Base-by-base conservation (phyloP, 129 eudicot species). In the Deinandra increscens region DNA sequence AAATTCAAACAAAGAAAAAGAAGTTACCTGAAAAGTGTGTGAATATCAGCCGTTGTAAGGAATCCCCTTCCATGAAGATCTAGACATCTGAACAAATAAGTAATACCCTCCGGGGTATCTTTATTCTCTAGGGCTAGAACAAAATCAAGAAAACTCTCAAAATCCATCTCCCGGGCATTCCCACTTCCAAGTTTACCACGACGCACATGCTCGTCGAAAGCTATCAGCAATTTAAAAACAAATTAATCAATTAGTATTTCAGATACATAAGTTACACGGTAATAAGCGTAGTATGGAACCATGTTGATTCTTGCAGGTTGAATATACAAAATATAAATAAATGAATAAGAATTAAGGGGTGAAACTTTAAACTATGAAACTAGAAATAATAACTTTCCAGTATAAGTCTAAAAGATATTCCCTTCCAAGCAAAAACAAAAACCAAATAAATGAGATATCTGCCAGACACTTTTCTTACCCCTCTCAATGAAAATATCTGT, bases 401-500 rank as follows among this genome's bases (percentile, higher is more conserved):
- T 17, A 18, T 4, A 19, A 10, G 23, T 60, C 60, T 50, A 13
- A 45, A 12, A 45, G 12, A 60, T 41, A 71, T 33, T 33, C 46
- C 17, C 14, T 51, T 20, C 15, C 13, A 10, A 68, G 62, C 12
- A 60, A 71, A 9, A 22, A 29, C 4, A 79, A 42, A 9, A 51
- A 33, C 19, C 54, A 56, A 54, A 76, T 34, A 49, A 3, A 38
- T 39, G 15, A 63, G 55, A 62, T 42, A 51, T 13, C 34, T 26
- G 46, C 15, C 55, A n/a, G 62, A 42, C 29, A 31, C 41, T 74
- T 58, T 13, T 49, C 78, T 18, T 84, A 93, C 98, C 98, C 78
- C 97, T 89, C 80, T 93, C 98, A 64, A 93, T 87, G 72, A 93
- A 93, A 63, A 93, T 89, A 81, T 93, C 98, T 49, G 98, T 93